These are phyloP conservation scores for Fusarium annulatum DNA, from an alignment of 2,329 filamentous ascomycete genomes.

Conservation along the genomic window DNA sequence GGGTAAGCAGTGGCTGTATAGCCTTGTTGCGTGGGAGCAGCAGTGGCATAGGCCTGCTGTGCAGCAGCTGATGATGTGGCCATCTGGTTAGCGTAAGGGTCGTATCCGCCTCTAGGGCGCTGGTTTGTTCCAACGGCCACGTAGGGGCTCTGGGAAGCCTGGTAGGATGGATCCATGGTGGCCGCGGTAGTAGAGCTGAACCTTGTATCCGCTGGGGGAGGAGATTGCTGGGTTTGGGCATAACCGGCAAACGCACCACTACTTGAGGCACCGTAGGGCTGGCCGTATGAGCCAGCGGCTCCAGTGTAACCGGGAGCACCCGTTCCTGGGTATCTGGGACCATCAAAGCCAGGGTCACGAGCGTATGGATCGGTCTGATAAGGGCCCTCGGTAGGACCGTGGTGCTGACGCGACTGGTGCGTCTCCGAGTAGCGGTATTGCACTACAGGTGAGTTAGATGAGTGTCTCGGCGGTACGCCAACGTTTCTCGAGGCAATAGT, in stretches of 20 bases:
- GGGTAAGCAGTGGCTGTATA: constrained; percentile 50
- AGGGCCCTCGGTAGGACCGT: constrained; percentile 57
- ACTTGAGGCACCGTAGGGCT: constrained; percentile 47
- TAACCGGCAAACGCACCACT: constrained; percentile 49
- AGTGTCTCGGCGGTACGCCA: constrained; percentile 59
- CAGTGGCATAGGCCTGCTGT: constrained; percentile 50
- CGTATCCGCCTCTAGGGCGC: constrained; percentile 45
- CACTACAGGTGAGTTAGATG: constrained; percentile 70
- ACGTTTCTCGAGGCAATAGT: constrained; percentile 64
- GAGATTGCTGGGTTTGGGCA: constrained; percentile 48
- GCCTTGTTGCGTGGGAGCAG: constrained; percentile 46
- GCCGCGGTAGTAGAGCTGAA: constrained; percentile 46
- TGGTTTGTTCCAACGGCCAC: constrained; percentile 53
- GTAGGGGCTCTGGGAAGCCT: constrained; percentile 49
- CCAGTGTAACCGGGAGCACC: constrained; percentile 62
- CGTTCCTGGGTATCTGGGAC: constrained; percentile 62
- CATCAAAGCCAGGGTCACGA: constrained; percentile 56
- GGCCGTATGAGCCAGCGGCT: constrained; percentile 52
- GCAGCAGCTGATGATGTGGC: constrained; percentile 46
- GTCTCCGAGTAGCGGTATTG: constrained; percentile 68
- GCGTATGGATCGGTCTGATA: constrained; percentile 51
- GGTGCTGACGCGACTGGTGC: constrained; percentile 60
- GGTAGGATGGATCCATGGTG: constrained; percentile 49
- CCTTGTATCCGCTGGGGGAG: constrained; percentile 49
- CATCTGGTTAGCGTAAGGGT: constrained; percentile 49